Conservation (phyloP, 2,329 filamentous ascomycete species). For the Colletotrichum coccodes region DNA sequence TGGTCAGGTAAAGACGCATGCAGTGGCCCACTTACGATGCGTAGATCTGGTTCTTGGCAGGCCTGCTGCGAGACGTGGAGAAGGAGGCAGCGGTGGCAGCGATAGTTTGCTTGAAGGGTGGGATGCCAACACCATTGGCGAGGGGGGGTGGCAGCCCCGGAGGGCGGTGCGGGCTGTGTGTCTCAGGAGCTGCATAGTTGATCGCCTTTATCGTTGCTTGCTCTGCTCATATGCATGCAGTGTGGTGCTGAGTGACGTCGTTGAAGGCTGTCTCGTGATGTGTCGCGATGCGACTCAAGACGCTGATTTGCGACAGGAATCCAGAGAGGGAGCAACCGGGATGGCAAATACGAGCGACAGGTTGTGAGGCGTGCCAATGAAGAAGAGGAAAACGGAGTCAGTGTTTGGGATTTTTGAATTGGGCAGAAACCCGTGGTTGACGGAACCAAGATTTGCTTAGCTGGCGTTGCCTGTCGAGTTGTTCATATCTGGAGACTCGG, state of each 20-base stretch:
- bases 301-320: conserved; percentile 5
- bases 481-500: background rate
- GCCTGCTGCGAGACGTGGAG: conserved; percentile 22
- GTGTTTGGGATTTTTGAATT: background rate
- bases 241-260: conserved; percentile 19
- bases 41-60: conserved; percentile 47
- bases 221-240: conserved; percentile 5
- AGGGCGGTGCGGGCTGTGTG: conserved; percentile 23
- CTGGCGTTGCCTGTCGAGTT: background rate
- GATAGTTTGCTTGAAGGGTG: background rate
- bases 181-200: conserved; percentile 18
- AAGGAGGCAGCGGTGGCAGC: conserved; percentile 19
- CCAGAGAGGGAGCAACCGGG: background rate
- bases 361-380: background rate
- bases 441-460: background rate
- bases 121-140: conserved; percentile 1
- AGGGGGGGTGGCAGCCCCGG: conserved; percentile 12
- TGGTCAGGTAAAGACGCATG: background rate
- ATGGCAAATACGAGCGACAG: too few relatives aligned
- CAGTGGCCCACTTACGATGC: conserved; percentile 41
- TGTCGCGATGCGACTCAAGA: background rate
- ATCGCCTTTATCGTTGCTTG: background rate
- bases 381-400: background rate
- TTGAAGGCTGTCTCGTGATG: background rate
- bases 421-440: too few relatives aligned